phyloP scores from a whole-genome alignment of 345 rosid genomes.

The Rubroshorea leprosula region DNA sequence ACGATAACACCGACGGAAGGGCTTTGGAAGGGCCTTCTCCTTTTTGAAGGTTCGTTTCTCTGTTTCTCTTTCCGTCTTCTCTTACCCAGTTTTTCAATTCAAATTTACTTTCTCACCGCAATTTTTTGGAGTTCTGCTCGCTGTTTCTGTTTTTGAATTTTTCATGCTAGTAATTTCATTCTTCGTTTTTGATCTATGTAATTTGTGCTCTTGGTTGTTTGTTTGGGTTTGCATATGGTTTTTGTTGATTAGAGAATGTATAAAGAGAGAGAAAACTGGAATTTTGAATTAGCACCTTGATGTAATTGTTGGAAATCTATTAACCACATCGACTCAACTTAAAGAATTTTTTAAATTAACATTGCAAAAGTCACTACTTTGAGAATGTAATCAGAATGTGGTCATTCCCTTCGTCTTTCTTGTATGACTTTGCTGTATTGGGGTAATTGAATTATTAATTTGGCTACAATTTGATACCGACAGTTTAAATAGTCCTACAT shows the following conservation, averaged over 20 bases:
- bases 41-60: too few species aligned
- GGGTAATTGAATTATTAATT: neutral
- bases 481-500: neutral
- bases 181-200: neutral
- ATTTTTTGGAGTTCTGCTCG: neutral
- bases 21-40: neutral
- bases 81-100: neutral
- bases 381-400: neutral
- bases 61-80: neutral
- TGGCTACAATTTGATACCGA: neutral
- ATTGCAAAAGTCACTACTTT: neutral
- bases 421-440: neutral
- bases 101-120: neutral
- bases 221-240: neutral
- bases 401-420: neutral
- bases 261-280: too few species aligned
- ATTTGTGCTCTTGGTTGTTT: neutral
- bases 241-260: too few species aligned
- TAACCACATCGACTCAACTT: too few species aligned
- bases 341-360: too few species aligned
- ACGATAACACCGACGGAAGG: neutral
- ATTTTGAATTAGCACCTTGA: neutral
- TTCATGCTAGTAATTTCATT: neutral
- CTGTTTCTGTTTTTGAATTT: neutral
- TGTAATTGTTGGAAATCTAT: neutral